Evolutionary conservation across 345 rosid species (phyloP).

Genomic region (Chamaenerion angustifolium): DNA sequence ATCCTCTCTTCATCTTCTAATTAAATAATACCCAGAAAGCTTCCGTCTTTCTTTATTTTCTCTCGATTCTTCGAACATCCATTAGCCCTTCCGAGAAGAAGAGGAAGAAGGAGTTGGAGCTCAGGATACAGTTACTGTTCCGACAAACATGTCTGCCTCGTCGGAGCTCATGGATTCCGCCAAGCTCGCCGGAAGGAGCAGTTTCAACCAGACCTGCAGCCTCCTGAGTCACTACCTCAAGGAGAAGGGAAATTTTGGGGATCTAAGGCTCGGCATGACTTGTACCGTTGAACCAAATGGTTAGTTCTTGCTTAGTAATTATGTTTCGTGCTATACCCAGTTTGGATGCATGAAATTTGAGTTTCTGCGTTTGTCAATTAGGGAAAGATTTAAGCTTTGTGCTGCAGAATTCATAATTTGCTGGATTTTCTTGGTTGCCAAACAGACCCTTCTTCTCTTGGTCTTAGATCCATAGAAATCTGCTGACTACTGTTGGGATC

Average conservation of each 20-base stretch:
- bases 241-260: slow-evolving; percentile 67
- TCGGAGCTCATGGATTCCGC: slow-evolving; percentile 28
- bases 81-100: not conserved
- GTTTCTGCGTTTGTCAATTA: no score
- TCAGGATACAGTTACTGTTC: no score
- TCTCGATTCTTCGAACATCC: not conserved
- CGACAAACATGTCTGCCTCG: slow-evolving; percentile 39
- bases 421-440: no score
- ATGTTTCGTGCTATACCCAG: no score
- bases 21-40: not conserved
- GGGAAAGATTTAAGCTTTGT: no score
- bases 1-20: not conserved
- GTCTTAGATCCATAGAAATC: no score
- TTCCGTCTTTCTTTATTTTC: not conserved
- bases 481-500: no score
- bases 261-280: slow-evolving; percentile 55
- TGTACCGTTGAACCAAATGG: slow-evolving; percentile 34
- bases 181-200: slow-evolving; percentile 15
- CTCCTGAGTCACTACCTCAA: slow-evolving; percentile 66
- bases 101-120: no score
- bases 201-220: slow-evolving; percentile 57
- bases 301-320: slow-evolving; percentile 6
- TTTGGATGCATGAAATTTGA: no score
- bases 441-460: no score
- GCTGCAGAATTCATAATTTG: no score